Conservation (phyloP, 768 basidiomycete genomes). For the Saitozyma sp. region DNA sequence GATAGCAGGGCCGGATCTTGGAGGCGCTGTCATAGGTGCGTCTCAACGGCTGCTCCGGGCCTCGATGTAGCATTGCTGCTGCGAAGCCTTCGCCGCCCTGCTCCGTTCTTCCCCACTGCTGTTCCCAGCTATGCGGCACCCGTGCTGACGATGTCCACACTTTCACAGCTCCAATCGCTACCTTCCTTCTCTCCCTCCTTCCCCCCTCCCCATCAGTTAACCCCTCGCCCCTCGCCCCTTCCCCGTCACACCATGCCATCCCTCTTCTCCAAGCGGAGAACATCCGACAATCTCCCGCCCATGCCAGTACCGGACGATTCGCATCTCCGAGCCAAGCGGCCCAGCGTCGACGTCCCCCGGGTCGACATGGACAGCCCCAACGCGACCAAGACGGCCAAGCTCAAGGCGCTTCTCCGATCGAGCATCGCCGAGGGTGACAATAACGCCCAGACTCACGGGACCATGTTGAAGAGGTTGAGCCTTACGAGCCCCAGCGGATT, state of each 20-base stretch:
- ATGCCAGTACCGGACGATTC: constrained; percentile 1
- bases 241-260: constrained; percentile 27
- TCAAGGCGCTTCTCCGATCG: constrained; percentile 24
- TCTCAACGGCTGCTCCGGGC: too few species aligned
- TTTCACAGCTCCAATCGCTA: background rate
- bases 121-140: background rate
- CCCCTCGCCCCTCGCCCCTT: too few species aligned
- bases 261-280: constrained; percentile 30
- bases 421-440: constrained; percentile 8
- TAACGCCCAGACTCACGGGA: constrained; percentile 1
- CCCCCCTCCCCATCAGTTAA: too few species aligned
- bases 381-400: constrained; percentile 18
- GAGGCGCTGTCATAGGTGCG: too few species aligned
- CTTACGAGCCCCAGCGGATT: constrained; percentile 8
- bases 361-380: background rate
- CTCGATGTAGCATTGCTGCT: too few species aligned
- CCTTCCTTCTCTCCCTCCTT: too few species aligned
- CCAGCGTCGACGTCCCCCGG: constrained; percentile 11
- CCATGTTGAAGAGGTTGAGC: background rate
- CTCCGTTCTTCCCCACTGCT: background rate
- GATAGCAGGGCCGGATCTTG: too few species aligned
- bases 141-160: background rate
- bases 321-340: constrained; percentile 14
- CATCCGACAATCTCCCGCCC: constrained; percentile 18
- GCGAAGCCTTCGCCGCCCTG: too few species aligned